Percentiles rank a stretch among this genome's conserved stretches.
Conservation (phyloP, 139 green algal species). For the Coelastrella sp. region DNA sequence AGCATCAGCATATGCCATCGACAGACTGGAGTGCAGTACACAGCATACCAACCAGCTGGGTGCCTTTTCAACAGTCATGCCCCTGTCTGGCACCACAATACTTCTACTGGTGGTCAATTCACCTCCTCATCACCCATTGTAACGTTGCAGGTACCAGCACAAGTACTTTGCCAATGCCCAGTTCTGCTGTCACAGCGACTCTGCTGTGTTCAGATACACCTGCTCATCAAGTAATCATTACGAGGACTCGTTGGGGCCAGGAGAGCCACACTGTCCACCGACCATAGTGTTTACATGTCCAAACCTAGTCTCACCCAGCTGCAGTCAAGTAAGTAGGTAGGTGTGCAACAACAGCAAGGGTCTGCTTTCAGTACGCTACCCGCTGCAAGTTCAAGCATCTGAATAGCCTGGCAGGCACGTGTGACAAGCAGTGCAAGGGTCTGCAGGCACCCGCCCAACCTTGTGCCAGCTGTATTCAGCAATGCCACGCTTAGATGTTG, state of each 20-base stretch:
- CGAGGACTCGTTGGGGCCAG: not conserved
- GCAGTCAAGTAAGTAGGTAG: slow-evolving; percentile 32
- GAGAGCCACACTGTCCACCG: slow-evolving; percentile 26
- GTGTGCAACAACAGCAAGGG: not conserved
- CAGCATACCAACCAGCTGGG: too few species aligned
- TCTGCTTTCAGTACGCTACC: not conserved
- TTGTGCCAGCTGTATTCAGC: too few species aligned
- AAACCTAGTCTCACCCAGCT: not conserved
- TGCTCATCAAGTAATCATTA: not conserved
- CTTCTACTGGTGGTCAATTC: too few species aligned
- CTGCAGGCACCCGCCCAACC: too few species aligned
- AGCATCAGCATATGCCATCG: not conserved
- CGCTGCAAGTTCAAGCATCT: too few species aligned
- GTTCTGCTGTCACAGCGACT: slow-evolving; percentile 41
- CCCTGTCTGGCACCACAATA: too few species aligned
- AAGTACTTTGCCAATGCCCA: slow-evolving; percentile 32
- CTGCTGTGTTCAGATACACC: slow-evolving; percentile 14
- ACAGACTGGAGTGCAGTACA: too few species aligned
- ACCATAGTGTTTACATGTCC: slow-evolving; percentile 30
- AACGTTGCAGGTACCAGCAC: slow-evolving; percentile 35
- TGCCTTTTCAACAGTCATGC: too few species aligned
- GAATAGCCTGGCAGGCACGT: too few species aligned
- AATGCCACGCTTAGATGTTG: too few species aligned
- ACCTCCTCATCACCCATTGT: not conserved
- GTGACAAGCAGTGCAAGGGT: too few species aligned